phyloP scores from a whole-genome alignment of 2,329 filamentous ascomycete genomes.

The Aspergillus quadrilineatus region DNA sequence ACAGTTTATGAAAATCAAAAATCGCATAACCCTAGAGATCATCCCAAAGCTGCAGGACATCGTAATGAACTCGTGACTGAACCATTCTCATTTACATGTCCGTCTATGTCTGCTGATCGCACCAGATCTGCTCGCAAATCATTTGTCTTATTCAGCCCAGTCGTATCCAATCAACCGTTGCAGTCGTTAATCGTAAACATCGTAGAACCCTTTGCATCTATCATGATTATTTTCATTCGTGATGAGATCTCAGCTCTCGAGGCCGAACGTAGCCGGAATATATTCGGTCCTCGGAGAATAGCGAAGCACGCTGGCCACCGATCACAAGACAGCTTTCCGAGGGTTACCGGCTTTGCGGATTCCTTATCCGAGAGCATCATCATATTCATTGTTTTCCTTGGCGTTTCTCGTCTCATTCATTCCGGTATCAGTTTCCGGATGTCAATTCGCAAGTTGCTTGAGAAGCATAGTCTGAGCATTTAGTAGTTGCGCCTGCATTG shows the following conservation, averaged over 20 bases:
- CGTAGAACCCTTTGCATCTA: background rate
- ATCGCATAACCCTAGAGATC: background rate
- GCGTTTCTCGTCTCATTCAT: background rate
- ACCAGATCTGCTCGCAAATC: constrained; percentile 6
- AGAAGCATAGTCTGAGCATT: constrained; percentile 12
- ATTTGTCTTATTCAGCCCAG: background rate
- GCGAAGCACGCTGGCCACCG: background rate
- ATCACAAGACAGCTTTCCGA: background rate
- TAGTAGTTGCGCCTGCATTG: constrained; percentile 20
- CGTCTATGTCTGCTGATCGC: background rate
- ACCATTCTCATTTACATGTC: background rate
- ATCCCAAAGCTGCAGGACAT: background rate
- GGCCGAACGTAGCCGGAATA: background rate
- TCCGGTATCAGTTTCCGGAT: background rate
- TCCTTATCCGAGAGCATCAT: background rate
- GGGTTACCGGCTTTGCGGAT: background rate
- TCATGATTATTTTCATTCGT: background rate
- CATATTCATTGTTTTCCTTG: too few species aligned
- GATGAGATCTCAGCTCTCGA: background rate
- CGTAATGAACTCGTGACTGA: background rate
- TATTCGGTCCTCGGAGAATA: background rate
- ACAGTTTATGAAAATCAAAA: background rate
- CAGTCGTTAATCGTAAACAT: constrained; percentile 10
- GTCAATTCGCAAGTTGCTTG: constrained; percentile 23
- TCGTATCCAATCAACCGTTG: background rate